Conservation (phyloP, 2,329 filamentous ascomycete genomes). For the Curvularia lunata region DNA sequence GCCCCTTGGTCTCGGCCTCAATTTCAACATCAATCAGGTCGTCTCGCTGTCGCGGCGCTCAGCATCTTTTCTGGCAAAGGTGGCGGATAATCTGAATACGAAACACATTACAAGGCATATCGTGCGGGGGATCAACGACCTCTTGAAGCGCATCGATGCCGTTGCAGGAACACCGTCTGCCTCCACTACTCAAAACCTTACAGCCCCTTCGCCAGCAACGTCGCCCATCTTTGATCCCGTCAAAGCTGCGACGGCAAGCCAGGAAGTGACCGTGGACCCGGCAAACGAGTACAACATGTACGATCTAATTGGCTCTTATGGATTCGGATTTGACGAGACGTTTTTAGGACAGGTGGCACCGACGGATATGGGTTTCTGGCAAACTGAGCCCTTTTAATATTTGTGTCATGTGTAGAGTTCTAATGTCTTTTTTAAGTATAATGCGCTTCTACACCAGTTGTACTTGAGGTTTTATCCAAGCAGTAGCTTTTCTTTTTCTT, state of each 20-base stretch:
- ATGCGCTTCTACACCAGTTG: background rate
- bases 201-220: background rate
- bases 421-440: background rate
- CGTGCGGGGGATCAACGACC: constrained; percentile 37
- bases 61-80: constrained; percentile 33
- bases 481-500: background rate
- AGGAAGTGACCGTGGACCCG: constrained; percentile 3
- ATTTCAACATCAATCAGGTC: constrained; percentile 42
- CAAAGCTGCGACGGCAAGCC: constrained; percentile 2
- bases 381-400: constrained; percentile 31
- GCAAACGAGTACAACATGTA: constrained; percentile 35
- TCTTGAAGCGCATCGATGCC: constrained; percentile 37
- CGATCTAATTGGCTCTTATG: constrained; percentile 41
- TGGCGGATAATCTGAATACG: constrained; percentile 38
- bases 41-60: constrained; percentile 36
- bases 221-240: constrained; percentile 8
- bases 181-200: background rate
- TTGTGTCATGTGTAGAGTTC: background rate
- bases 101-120: constrained; percentile 42
- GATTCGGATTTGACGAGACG: constrained; percentile 43
- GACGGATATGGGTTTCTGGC: constrained; percentile 42
- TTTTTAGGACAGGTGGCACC: constrained; percentile 39
- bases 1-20: constrained; percentile 36
- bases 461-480: background rate
- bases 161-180: constrained; percentile 21